Conservation (phyloP, 2,329 filamentous ascomycete species). For the Hansfordia pulvinata region DNA sequence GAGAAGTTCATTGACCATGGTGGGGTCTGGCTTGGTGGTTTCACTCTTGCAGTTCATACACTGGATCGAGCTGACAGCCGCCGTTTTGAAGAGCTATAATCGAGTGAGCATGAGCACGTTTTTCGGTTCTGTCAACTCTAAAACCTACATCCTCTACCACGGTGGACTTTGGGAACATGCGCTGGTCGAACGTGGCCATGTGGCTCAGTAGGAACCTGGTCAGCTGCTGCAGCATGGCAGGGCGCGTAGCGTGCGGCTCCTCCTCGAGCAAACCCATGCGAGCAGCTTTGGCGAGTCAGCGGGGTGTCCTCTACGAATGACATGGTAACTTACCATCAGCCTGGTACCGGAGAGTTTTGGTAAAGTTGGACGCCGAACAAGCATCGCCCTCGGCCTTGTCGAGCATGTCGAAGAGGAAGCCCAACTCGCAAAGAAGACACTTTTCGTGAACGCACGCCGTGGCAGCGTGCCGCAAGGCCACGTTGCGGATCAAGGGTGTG, state of each 20-base stretch:
- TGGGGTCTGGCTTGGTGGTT: constrained; percentile 64
- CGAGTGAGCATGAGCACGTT: constrained; percentile 9
- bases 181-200: constrained; percentile 63
- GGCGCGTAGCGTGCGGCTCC: constrained; percentile 58
- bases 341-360: constrained; percentile 78
- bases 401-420: constrained; percentile 95
- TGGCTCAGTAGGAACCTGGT: constrained; percentile 77
- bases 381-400: constrained; percentile 90
- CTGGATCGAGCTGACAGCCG: constrained; percentile 59
- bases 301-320: not conserved
- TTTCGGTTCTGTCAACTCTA: not conserved
- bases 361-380: constrained; percentile 88
- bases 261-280: constrained; percentile 77
- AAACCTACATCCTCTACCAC: constrained; percentile 56
- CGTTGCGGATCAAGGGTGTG: constrained; percentile 74
- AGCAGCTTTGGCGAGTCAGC: constrained; percentile 33
- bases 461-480: constrained; percentile 79
- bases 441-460: constrained; percentile 69
- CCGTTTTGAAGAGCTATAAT: constrained; percentile 47
- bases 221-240: constrained; percentile 73
- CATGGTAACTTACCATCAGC: constrained; percentile 44
- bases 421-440: constrained; percentile 86
- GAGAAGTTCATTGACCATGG: constrained; percentile 72
- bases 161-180: constrained; percentile 45
- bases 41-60: constrained; percentile 84